Percentiles rank a stretch among this genome's conserved stretches.
Conservation (phyloP, 2,329 filamentous ascomycete species). For the Fusarium lateritium region DNA sequence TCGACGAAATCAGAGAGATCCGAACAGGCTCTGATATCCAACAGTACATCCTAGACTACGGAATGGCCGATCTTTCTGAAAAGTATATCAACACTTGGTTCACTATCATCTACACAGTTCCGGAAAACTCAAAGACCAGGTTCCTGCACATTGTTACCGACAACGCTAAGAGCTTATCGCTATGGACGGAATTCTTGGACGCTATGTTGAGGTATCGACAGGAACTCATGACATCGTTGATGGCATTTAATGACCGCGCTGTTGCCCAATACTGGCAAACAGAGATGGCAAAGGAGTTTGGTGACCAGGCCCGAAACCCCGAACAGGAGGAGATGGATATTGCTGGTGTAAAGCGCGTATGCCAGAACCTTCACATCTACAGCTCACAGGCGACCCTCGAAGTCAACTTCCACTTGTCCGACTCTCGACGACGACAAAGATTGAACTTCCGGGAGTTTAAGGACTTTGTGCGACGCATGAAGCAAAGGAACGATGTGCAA, state of each 20-base stretch:
- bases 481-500: constrained; percentile 85
- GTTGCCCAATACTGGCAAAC: constrained; percentile 88
- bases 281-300: constrained; percentile 81
- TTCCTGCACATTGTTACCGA: constrained; percentile 90
- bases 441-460: constrained; percentile 87
- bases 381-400: constrained; percentile 82
- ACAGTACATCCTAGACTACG: constrained; percentile 90
- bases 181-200: constrained; percentile 89
- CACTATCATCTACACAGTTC: constrained; percentile 87
- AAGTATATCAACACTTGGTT: constrained; percentile 80
- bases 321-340: constrained; percentile 83
- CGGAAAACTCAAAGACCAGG: constrained; percentile 86
- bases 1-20: constrained; percentile 95
- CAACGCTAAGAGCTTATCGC: constrained; percentile 76
- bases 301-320: constrained; percentile 63
- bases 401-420: constrained; percentile 80
- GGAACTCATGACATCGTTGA: constrained; percentile 89
- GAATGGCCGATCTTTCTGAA: constrained; percentile 69
- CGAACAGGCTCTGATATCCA: constrained; percentile 86
- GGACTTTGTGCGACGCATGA: constrained; percentile 85
- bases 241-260: constrained; percentile 86
- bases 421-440: constrained; percentile 73
- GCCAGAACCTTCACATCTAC: constrained; percentile 92
- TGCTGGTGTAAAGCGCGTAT: constrained; percentile 83
- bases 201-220: constrained; percentile 88